phyloP scores from a whole-genome alignment of 78 protist genomes.

The Dictyostelium discoideum region dicty_2.7 NC_007090.3:5161501-5162000 shows the following conservation, averaged over 20 bases:
- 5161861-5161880: neutral
- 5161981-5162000: neutral
- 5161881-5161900: neutral
- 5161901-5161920: neutral
- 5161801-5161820: neutral
- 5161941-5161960: neutral
- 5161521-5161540: neutral
- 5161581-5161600: neutral
- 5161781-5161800: neutral
- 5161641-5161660: neutral
- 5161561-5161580: neutral
- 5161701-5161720: neutral
- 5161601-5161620: neutral
- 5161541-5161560: neutral
- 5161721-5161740: no score
- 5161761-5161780: neutral
- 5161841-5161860: neutral
- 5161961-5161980: neutral
- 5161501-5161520: neutral
- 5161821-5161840: neutral
- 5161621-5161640: neutral
- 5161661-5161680: neutral
- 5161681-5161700: neutral
- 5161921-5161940: neutral
- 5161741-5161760: no score